Conservation (phyloP, 169 alveolate species). For the Prorocentrum cordatum region DNA sequence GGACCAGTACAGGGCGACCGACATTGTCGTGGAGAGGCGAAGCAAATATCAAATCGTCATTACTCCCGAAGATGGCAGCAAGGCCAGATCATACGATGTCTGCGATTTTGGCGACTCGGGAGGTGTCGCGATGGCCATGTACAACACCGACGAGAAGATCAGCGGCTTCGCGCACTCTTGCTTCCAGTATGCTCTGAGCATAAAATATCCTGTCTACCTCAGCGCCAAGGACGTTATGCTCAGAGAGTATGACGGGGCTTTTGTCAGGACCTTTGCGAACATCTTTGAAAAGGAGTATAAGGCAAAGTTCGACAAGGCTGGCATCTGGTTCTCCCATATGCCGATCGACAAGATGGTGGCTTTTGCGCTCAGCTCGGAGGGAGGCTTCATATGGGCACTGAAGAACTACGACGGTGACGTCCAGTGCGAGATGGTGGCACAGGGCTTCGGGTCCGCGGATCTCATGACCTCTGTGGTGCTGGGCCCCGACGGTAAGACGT, state of each 20-base stretch:
- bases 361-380: conserved; percentile 85
- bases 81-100: conserved; percentile 70
- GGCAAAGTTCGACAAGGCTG: conserved; percentile 80
- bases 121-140: conserved; percentile 91
- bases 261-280: conserved; percentile 87
- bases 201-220: conserved; percentile 85
- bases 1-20: conserved; percentile 90
- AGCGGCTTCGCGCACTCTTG: conserved; percentile 87
- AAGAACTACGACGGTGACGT: conserved; percentile 96
- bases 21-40: conserved; percentile 79
- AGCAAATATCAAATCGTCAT: conserved; percentile 84
- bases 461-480: conserved; percentile 90
- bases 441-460: conserved; percentile 90
- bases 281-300: conserved; percentile 84
- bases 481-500: conserved; percentile 87
- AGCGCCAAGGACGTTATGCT: conserved; percentile 89
- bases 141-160: conserved; percentile 87
- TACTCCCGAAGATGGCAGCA: conserved; percentile 84
- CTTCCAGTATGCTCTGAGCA: conserved; percentile 83
- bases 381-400: conserved; percentile 98
- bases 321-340: conserved; percentile 87
- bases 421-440: conserved; percentile 91
- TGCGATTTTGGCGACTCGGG: conserved; percentile 88
- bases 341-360: conserved; percentile 96
- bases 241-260: conserved; percentile 89